Evolutionary conservation across 495 filamentous ascomycete species (phyloP), one percentile per base, ranked within the genome.

Genomic region (Neurospora sp.): DNA sequence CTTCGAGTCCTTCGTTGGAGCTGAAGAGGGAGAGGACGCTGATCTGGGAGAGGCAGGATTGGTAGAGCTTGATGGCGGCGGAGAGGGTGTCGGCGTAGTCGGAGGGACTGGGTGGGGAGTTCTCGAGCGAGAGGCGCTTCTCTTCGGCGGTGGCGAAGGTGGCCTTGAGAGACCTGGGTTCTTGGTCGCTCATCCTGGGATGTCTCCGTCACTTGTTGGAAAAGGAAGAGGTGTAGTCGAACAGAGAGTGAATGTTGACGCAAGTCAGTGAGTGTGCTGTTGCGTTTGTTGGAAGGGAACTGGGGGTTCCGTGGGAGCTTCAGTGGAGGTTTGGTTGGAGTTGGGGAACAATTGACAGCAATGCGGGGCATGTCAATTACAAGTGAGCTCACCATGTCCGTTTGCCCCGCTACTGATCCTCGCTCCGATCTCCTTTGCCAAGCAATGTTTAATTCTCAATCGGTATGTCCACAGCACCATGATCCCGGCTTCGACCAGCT

Each of bases 1-100:
- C 96, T 72, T 98, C 96, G 39, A 97, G 81, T 3, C 88, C 86
- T 79, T 99, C 96, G 81, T 99, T 98, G 9, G 90, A 87, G 78
- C 93, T 96, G 86, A 98, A 98, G 15, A 98, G 81, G 0, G 92
- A 91, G 70, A 95, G 82, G 59, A 88, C 84, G 73, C 88, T 83
- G 74, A 92, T 88, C 43, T 94, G 87, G 75, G 85, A 81, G 42
- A 91, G 85, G 81, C 92, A 94, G 79, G 92, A 86, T 75, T 93
- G 86, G 82, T 97, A 92, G 71, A 88, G 85, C 71, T 85, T 77
- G 70, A 97, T 88, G 19, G 92, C 88, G 40, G 87, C 81, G 71
- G 84, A 84, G 72, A 98, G 86, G 74, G 90, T 88, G 72, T 90
- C 85, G 76, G 90, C 88, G 83, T 93, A 96, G 37, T 81, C 79